phyloP scores from a whole-genome alignment of 352 stramenopile genomes.

The Phytophthora multivora region DNA sequence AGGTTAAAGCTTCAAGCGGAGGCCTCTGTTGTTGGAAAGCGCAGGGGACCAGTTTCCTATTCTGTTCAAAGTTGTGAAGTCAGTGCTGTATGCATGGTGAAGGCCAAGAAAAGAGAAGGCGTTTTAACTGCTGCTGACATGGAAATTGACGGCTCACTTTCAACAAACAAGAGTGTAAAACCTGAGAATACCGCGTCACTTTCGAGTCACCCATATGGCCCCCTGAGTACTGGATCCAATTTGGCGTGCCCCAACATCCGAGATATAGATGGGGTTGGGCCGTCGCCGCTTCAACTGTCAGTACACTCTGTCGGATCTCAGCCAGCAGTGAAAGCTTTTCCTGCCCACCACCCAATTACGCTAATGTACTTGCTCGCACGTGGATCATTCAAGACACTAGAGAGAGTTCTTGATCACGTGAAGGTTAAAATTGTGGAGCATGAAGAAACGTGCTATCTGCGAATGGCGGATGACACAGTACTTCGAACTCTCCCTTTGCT shows the following conservation, averaged over 20 bases:
- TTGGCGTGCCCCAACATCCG: conserved; percentile 63
- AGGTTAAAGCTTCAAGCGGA: conserved; percentile 65
- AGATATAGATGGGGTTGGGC: conserved; percentile 42
- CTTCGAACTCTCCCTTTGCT: conserved; percentile 58
- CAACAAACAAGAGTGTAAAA: conserved; percentile 47
- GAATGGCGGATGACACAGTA: conserved; percentile 65
- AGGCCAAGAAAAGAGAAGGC: conserved; percentile 27
- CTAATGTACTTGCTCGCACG: conserved; percentile 74
- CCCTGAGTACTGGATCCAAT: conserved; percentile 53
- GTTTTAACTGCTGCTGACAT: background rate
- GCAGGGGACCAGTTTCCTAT: conserved; percentile 39
- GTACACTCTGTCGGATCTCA: conserved; percentile 1
- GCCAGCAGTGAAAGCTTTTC: conserved; percentile 26
- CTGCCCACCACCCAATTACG: conserved; percentile 62
- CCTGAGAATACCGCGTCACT: conserved; percentile 59
- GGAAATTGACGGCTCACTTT: conserved; percentile 36
- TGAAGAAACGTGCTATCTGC: conserved; percentile 79
- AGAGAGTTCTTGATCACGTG: conserved; percentile 62
- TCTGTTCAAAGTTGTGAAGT: conserved; percentile 66
- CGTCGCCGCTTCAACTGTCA: conserved; percentile 15
- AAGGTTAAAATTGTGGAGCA: conserved; percentile 62
- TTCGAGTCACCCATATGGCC: conserved; percentile 53
- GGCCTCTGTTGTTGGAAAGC: conserved; percentile 23
- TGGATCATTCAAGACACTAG: conserved; percentile 66
- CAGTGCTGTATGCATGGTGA: conserved; percentile 55